Base-by-base conservation (phyloP, 1,284 basidiomycete genomes). In the Trichosporon sp. region DNA sequence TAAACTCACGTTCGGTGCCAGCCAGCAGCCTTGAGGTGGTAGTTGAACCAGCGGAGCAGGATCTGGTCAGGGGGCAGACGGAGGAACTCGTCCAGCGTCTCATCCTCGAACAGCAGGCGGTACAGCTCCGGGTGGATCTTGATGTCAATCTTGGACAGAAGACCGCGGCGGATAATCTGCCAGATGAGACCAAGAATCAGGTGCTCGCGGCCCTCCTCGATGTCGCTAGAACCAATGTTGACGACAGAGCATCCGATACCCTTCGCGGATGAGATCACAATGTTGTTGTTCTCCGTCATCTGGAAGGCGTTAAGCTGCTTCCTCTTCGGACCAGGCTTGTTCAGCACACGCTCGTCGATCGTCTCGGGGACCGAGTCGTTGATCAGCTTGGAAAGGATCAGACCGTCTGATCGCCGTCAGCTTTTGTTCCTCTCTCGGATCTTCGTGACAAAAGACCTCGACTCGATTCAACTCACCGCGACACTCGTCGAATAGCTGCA, bases 251-350 rank as follows among this genome's bases (percentile, higher is more conserved):
- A 97, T 36, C 95, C 95, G 71, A 99, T 98, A 79, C 91, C 95
- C 81, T 97, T 95, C 49, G 95, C 88, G 33, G 96, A 99, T 10
- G 92, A 91, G 81, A 99, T 97, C 77, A 99, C 95, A 73, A 99
- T 95, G 82, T 98, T 99, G 85, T 99, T 98, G 85, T 99, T 99
- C 81, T 99, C 95, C 0, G 95, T 98, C 79, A 97, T 97, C 77
- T 98, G 94, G 87, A 99, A 99, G 0, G 91, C 90, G 77, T 93
- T 97, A 64, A 95, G 86, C 21, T 87, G 87, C 72, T 68, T 75
- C 32, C 76, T 76, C 70, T 83, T 83, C 5, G 84, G 73, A 2
- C 85, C 85, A 0, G 91, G 86, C 78, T 90, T 94, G 85, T 99
- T 99, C 71, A 99, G 85, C 4, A 98, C 95, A 86, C 95, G 95